A percentile compares a stretch with the other conserved stretches of the same genome.
Evolutionary conservation across 768 basidiomycete species (phyloP).

Genomic region (Leccinum rimulosum): DNA sequence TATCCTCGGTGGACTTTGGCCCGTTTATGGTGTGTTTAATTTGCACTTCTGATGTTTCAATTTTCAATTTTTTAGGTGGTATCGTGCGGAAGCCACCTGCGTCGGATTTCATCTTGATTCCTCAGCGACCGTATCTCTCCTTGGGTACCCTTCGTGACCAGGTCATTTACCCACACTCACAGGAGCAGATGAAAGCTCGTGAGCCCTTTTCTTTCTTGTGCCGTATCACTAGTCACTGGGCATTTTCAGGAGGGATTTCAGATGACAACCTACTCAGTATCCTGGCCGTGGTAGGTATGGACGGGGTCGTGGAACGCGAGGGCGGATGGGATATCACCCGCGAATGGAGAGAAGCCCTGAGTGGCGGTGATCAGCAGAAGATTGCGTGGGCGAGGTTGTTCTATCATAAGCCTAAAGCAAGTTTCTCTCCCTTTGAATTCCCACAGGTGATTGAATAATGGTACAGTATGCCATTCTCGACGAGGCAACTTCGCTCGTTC

Average conservation of each 20-base stretch:
- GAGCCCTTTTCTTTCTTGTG: constrained; percentile 27
- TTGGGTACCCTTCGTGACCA: constrained; percentile 94
- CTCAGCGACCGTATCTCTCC: constrained; percentile 94
- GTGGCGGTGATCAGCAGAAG: constrained; percentile 95
- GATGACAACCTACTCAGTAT: constrained; percentile 74
- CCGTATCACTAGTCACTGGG: constrained; percentile 6
- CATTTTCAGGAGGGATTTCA: constrained; percentile 57
- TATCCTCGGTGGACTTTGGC: constrained; percentile 97
- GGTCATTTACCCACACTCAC: constrained; percentile 91
- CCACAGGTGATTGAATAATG: constrained; percentile 2
- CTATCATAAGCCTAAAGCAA: constrained; percentile 89
- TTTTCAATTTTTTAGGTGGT: constrained; percentile 43
- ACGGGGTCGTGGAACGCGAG: constrained; percentile 82
- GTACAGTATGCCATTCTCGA: constrained; percentile 91
- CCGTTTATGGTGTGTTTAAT: constrained; percentile 47
- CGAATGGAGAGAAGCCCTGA: constrained; percentile 92
- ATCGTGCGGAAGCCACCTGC: constrained; percentile 87
- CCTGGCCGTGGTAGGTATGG: constrained; percentile 80
- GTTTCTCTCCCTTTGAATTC: constrained; percentile 13
- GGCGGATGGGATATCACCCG: constrained; percentile 92
- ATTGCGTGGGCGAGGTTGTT: constrained; percentile 97
- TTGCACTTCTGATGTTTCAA: not conserved
- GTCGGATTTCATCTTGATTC: constrained; percentile 88
- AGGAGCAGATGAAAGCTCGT: constrained; percentile 76
- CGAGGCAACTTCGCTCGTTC: constrained; percentile 94